A percentile compares a stretch with the other conserved stretches of the same genome.
These are phyloP conservation scores for Bolboschoenoplectus hybrid DNA, from an alignment of 202 grass and related monocot species.

Conservation along the genomic window DNA sequence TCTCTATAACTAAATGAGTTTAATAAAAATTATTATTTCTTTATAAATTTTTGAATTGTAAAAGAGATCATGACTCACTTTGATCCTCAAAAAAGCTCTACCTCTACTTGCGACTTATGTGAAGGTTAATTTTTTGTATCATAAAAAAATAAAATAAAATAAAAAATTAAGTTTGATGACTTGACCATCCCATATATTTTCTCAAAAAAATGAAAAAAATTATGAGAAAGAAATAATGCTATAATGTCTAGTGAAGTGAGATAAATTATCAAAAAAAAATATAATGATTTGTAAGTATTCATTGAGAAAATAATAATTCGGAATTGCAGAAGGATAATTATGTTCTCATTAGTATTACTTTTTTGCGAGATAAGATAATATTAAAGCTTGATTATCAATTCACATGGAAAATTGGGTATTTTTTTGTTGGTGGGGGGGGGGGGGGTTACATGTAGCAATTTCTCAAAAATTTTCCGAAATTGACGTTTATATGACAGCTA, in stretches of 20 bases:
- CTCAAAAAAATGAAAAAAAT: not conserved
- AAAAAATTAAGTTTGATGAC: too few relatives aligned
- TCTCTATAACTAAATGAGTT: too few relatives aligned
- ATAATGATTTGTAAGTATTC: not conserved
- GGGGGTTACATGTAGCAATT: conserved; percentile 21
- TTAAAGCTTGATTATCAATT: not conserved
- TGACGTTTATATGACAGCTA: conserved; percentile 36
- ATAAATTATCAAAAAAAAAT: not conserved
- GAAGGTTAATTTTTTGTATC: not conserved
- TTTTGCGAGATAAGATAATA: too few relatives aligned
- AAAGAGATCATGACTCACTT: too few relatives aligned
- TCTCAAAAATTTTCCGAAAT: not conserved
- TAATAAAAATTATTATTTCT: too few relatives aligned
- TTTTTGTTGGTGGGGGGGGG: too few relatives aligned
- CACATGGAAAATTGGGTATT: too few relatives aligned
- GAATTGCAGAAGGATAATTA: too few relatives aligned
- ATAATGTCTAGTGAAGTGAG: not conserved
- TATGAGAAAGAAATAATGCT: not conserved
- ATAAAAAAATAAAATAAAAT: not conserved
- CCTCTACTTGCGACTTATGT: not conserved
- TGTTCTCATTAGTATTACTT: too few relatives aligned
- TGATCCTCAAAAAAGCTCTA: too few relatives aligned
- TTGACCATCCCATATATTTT: too few relatives aligned
- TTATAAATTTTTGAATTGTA: too few relatives aligned
- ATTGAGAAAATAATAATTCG: not conserved